A percentile compares a stretch with the other conserved stretches of the same genome.
These are phyloP conservation scores for Davidsoniella neocaledoniae DNA, from an alignment of 2,329 filamentous ascomycete genomes.

Conservation along the genomic window DNA sequence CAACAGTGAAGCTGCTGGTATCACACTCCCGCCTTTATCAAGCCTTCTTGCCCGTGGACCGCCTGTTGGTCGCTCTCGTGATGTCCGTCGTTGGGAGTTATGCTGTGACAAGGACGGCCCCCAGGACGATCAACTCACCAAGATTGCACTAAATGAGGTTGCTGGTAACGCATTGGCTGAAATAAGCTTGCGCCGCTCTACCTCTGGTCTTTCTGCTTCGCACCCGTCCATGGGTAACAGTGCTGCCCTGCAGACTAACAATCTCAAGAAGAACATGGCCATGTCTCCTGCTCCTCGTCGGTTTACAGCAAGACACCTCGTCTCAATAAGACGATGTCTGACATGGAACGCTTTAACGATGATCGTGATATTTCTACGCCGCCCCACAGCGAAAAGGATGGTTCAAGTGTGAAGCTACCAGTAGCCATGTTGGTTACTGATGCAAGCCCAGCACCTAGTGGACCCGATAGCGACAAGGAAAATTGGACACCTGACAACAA, in stretches of 20 bases:
- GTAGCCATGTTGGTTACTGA: constrained; percentile 5
- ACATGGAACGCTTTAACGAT: constrained; percentile 10
- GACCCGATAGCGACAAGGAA: constrained; percentile 57
- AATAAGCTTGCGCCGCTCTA: constrained; percentile 64
- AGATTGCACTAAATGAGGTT: constrained; percentile 65
- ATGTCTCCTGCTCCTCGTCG: constrained; percentile 6
- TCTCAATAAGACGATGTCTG: constrained; percentile 20
- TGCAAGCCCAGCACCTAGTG: constrained; percentile 7
- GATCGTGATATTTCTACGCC: constrained; percentile 26
- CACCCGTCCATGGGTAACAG: background rate
- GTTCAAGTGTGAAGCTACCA: background rate
- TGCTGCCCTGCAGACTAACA: constrained; percentile 6
- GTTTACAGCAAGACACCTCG: constrained; percentile 19
- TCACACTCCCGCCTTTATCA: constrained; percentile 41
- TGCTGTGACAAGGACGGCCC: constrained; percentile 68
- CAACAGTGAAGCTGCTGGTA: constrained; percentile 46
- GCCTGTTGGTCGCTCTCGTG: constrained; percentile 55
- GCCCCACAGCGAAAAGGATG: constrained; percentile 39
- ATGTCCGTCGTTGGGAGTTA: constrained; percentile 81
- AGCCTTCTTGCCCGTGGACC: constrained; percentile 32
- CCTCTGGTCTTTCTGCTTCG: constrained; percentile 21
- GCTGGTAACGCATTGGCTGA: constrained; percentile 66
- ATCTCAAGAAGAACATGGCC: constrained; percentile 1
- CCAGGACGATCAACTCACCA: constrained; percentile 49
- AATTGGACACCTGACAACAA: constrained; percentile 54